Evolutionary conservation across 225 moss, liverwort and hornwort species (phyloP), one percentile per base, ranked within the genome.

Genomic region (Takakia lepidozioides): DNA sequence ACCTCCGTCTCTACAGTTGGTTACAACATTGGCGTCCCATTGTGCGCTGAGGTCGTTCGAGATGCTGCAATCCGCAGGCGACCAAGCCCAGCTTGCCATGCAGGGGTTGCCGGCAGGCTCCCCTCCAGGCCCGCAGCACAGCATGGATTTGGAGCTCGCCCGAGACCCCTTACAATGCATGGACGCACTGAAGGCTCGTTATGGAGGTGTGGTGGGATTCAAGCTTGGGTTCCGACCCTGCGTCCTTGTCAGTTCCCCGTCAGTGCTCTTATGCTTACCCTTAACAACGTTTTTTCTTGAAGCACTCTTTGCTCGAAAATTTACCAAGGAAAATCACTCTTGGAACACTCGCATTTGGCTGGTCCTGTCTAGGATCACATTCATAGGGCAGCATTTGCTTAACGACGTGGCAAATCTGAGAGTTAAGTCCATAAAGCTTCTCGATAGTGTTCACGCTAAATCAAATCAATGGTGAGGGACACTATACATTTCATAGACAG

Each of bases 191-290:
- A 60, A 59, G 30, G 46, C 65, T 25, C 71, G 76, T 16, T 80
- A 82, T 49, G 82, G 85, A 5, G 61, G 69, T 9, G 47, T 80
- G 6, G 79, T 80, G 27, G 82, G 79, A 0, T 80, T 82, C 34
- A 76, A 82, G 48, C 67, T 89, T 11, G 65, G 79, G 2, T 57
- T 76, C 20, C 69, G 69, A 17, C 71, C 76, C 13, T 65, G 74
- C 24, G 44, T 89, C 59, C 85, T 85, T 56, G 74, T 82, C 36
- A 73, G 69, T 39, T 85, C 82, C 35, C 85, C 85, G 82, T 82
- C 29, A 39, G 84, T 63, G n/a, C n/a, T n/a, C n/a, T n/a, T 9
- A 2, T 21, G 10, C 37, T 16, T 23, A 32, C 43, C 15, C 41
- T 29, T 2, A 9, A n/a, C 22, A 53, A 3, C 14, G 4, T 43